These are phyloP conservation scores for Neophaeococcomyces mojaviensis DNA, from an alignment of 2,329 filamentous ascomycete species.

Conservation along the genomic window DNA sequence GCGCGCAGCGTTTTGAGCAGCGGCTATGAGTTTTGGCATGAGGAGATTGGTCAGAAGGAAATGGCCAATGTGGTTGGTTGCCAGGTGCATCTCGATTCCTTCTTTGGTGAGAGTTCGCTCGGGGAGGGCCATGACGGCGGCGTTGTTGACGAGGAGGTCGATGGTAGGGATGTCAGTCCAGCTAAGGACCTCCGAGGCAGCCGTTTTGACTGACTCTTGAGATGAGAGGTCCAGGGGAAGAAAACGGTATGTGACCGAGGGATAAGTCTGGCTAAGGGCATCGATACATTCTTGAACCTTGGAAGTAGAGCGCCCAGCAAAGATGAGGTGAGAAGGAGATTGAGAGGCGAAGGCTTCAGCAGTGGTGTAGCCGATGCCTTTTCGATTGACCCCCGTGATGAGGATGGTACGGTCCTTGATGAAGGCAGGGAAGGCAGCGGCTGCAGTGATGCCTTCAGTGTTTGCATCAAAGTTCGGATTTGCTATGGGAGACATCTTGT, in stretches of 20 bases:
- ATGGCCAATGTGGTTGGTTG: slow-evolving; percentile 33
- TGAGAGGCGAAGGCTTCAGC: slow-evolving; percentile 18
- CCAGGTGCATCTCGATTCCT: slow-evolving; percentile 33
- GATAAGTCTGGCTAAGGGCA: slow-evolving; percentile 8
- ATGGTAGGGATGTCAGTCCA: slow-evolving; percentile 26
- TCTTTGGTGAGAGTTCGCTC: slow-evolving; percentile 24
- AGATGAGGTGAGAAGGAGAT: slow-evolving; percentile 13
- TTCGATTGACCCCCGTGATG: slow-evolving; percentile 17
- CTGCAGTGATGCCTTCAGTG: slow-evolving; percentile 14
- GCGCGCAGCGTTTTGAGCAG: slow-evolving; percentile 13
- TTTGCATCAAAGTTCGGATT: slow-evolving; percentile 10
- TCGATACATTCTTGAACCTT: slow-evolving; percentile 16
- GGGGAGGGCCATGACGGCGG: slow-evolving; percentile 32
- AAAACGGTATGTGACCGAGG: slow-evolving; percentile 22
- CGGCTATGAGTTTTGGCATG: slow-evolving; percentile 29
- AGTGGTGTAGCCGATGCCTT: slow-evolving; percentile 15
- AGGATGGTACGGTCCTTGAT: slow-evolving; percentile 18
- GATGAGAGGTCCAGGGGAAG: slow-evolving; percentile 31
- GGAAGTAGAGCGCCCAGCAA: slow-evolving; percentile 14
- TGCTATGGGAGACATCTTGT: slow-evolving; percentile 11
- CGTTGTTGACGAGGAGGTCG: slow-evolving; percentile 39
- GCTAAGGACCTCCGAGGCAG: slow-evolving; percentile 27
- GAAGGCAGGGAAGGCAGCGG: slow-evolving; percentile 14
- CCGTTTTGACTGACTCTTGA: slow-evolving; percentile 26
- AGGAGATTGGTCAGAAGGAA: slow-evolving; percentile 38